Evolutionary conservation across 306 rosid genomes (phyloP).

Genomic region (Fagus crenata): DNA sequence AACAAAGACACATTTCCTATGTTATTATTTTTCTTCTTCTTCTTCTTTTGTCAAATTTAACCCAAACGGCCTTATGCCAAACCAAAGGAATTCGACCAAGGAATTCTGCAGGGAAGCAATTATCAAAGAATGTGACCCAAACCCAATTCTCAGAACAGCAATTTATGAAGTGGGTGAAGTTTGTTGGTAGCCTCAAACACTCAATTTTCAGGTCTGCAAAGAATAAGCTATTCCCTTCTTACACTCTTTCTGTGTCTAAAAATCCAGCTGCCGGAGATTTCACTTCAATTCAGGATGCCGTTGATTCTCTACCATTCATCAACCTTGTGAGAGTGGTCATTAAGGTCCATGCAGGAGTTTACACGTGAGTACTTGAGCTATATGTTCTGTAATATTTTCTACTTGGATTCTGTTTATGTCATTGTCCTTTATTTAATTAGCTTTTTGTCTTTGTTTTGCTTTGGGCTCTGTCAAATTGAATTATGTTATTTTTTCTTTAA

Average conservation of each 20-base stretch:
- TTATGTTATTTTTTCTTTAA: background rate
- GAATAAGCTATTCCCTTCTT: constrained; percentile 82
- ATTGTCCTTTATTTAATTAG: constrained; percentile 15
- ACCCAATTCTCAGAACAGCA: constrained; percentile 63
- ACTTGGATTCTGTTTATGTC: constrained; percentile 4
- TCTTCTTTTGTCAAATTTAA: constrained; percentile 42
- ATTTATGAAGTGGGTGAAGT: constrained; percentile 84
- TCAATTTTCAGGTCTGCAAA: constrained; percentile 66
- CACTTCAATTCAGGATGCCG: constrained; percentile 75
- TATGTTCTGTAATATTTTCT: background rate
- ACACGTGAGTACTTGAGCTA: constrained; percentile 60
- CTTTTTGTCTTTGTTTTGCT: background rate
- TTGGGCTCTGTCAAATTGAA: constrained; percentile 6
- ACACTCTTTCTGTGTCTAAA: constrained; percentile 66
- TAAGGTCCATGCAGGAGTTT: constrained; percentile 92
- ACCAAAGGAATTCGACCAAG: constrained; percentile 54
- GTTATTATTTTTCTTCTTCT: constrained; percentile 50
- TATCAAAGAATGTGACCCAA: constrained; percentile 41
- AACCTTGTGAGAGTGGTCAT: constrained; percentile 88
- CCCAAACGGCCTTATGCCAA: constrained; percentile 42
- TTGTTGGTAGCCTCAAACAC: constrained; percentile 78
- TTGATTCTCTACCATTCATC: constrained; percentile 78
- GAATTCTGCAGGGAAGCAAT: constrained; percentile 32
- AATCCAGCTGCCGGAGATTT: constrained; percentile 61
- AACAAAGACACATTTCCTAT: constrained; percentile 29